These are phyloP conservation scores for Nissolia schottii DNA, from an alignment of 306 rosid species.

Conservation along the genomic window DNA sequence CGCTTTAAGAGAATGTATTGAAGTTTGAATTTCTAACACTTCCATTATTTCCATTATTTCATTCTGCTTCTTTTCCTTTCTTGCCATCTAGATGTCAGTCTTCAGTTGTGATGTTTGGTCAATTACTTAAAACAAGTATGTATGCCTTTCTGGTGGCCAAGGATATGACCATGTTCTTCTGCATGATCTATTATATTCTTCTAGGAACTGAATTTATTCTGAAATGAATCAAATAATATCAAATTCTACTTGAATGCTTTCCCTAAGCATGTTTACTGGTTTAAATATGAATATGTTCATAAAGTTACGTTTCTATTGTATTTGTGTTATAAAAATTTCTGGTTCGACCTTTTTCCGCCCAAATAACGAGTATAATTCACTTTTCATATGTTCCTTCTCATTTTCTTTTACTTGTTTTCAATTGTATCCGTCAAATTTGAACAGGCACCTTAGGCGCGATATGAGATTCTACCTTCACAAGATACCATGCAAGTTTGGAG, in stretches of 20 bases:
- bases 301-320: neutral
- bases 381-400: neutral
- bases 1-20: too few species aligned
- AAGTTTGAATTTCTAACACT: neutral
- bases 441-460: conserved; percentile 64
- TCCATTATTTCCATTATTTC: neutral
- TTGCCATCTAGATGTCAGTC: neutral
- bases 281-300: neutral
- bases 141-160: neutral
- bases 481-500: conserved; percentile 64
- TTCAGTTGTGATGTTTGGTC: too few species aligned
- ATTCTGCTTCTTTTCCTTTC: neutral
- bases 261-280: too few species aligned
- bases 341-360: neutral
- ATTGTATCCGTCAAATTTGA: conserved; percentile 3
- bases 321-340: neutral
- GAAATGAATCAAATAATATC: neutral
- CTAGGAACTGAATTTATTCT: neutral
- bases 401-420: conserved; percentile 1
- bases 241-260: neutral
- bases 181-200: neutral
- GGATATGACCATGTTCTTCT: neutral
- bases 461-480: conserved; percentile 47
- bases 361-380: neutral
- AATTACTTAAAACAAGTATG: neutral